Evolutionary conservation across 2,329 filamentous ascomycete species (phyloP), one percentile per base, ranked within the genome.

Genomic region (Zalaria sp.): DNA sequence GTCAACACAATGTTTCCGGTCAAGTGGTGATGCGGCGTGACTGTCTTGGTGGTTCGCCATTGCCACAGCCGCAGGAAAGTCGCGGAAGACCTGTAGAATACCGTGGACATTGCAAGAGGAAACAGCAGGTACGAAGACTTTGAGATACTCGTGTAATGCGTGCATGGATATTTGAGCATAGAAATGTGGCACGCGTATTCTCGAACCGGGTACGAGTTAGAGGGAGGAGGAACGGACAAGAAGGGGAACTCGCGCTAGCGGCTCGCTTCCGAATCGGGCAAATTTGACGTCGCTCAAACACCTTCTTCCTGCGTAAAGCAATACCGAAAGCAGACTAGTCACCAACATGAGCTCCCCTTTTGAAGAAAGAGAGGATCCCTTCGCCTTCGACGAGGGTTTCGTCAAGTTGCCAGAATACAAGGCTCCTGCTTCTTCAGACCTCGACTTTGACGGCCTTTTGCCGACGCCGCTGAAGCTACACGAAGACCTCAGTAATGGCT

Each of bases 401-500:
- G 68, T 80, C 25, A 67, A 71, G 2, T 65, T 66, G 8, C 71
- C 69, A 25, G 60, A 63, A 36, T 64, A 67, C 50, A 75, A 75
- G 51, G 41, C 63, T 29, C 68, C 74, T 10, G 63, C 63, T 2
- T 69, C 69, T n/a, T 71, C 67, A 3, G 56, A 55, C 25, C 57
- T 77, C 11, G 67, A 72, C 31, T 91, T 96, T 55, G 80, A 83
- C 47, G 81, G 83, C 34, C 72, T 91, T 40, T 70, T 95, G 29
- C 31, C 52, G 18, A 66, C 73, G 38, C 79, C 83, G 36, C 71
- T 96, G 46, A 70, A 74, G 46, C 74, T 96, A 10, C 82, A 84
- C 54, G 87, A 95, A 60, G 88, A 96, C 61, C 72, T 94, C 38
- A 77, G 75, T 43, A 77, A 83, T 48, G 91, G 91, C 46, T 96